Conservation (phyloP, 225 moss, liverwort and hornwort species). For the Marchantia paleacea region DNA sequence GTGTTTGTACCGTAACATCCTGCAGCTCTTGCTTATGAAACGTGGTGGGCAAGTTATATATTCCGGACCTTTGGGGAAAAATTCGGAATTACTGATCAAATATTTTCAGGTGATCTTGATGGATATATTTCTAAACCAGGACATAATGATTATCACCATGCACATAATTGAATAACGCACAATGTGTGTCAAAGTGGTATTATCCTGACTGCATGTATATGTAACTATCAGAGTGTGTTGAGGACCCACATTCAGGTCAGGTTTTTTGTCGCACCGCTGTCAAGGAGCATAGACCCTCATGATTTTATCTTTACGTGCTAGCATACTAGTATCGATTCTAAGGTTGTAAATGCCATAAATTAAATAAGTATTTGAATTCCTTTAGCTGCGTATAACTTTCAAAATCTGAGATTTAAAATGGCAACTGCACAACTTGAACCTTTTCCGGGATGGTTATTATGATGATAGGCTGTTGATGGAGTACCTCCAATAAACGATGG, state of each 20-base stretch:
- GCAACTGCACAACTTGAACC: not conserved
- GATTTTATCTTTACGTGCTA: no score
- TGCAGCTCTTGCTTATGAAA: conserved; percentile 43
- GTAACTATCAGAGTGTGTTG: not conserved
- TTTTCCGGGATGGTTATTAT: not conserved
- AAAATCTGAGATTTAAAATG: not conserved
- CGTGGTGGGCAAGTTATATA: conserved; percentile 40
- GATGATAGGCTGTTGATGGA: conserved; percentile 26
- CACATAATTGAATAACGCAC: no score
- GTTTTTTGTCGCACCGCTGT: no score
- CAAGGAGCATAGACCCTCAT: no score
- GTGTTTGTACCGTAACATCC: not conserved
- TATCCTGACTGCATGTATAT: not conserved
- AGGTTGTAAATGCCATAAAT: not conserved
- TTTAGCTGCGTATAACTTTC: not conserved
- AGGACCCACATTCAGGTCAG: not conserved
- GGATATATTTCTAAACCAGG: not conserved
- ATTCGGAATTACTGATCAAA: conserved; percentile 24
- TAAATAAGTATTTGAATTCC: not conserved
- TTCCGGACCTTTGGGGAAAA: conserved; percentile 28
- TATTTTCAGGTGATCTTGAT: conserved; percentile 36
- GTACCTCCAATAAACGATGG: conserved; percentile 35
- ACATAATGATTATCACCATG: no score
- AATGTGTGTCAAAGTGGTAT: no score
- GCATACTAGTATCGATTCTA: no score